phyloP scores from a whole-genome alignment of 768 basidiomycete genomes.

The Tephrocybe sp. region DNA sequence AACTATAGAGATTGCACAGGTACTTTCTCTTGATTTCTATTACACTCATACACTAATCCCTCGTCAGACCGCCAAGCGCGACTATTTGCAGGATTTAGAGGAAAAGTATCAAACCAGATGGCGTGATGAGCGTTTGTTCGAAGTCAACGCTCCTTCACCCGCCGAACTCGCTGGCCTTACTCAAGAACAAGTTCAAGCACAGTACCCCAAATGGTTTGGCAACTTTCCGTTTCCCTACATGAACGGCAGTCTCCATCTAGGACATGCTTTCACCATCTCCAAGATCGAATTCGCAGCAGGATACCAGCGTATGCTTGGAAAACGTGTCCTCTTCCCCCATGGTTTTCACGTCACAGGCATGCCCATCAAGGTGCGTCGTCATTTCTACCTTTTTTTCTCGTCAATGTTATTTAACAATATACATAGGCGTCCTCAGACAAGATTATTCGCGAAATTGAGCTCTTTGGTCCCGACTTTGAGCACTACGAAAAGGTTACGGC shows the following conservation, averaged over 20 bases:
- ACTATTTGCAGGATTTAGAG: conserved; percentile 81
- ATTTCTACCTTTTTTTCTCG: conserved; percentile 21
- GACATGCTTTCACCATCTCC: conserved; percentile 97
- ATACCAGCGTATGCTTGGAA: conserved; percentile 92
- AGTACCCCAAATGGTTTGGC: conserved; percentile 96
- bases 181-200: conserved; percentile 60
- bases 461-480: conserved; percentile 92
- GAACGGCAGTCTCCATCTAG: conserved; percentile 96
- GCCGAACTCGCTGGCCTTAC: conserved; percentile 65
- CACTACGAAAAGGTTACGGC: conserved; percentile 50
- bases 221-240: conserved; percentile 97
- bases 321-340: conserved; percentile 93
- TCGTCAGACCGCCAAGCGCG: conserved; percentile 89
- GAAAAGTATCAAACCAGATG: conserved; percentile 82
- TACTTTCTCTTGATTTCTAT: conserved; percentile 19
- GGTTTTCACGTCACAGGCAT: conserved; percentile 98
- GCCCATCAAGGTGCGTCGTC: conserved; percentile 85
- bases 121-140: conserved; percentile 75
- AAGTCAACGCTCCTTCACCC: conserved; percentile 74
- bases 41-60: conserved; percentile 7
- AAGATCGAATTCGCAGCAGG: conserved; percentile 98
- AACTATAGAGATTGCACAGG: conserved; percentile 66
- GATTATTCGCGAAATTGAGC: conserved; percentile 93
- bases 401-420: neutral
- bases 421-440: conserved; percentile 93